Base-by-base conservation (phyloP, 805 yeast genomes). In the Myxozyma neotropica region DNA sequence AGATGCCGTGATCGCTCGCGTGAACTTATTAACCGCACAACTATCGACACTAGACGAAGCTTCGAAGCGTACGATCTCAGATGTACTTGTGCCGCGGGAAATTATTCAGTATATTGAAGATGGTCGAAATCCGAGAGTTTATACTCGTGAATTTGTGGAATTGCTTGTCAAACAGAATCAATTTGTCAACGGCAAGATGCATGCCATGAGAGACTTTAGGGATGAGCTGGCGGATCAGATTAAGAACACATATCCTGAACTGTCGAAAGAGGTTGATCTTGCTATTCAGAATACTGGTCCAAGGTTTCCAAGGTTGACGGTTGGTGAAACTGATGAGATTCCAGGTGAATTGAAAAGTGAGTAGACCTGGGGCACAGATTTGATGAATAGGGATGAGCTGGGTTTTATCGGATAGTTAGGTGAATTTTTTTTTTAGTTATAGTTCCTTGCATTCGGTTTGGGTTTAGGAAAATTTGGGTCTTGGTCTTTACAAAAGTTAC, bases 91-190 rank as follows among this genome's bases (percentile, higher is more conserved):
- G 2, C 97, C 97, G 0, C 72, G 87, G 39, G 97, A 92, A 69
- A 92, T 92, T n/a, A 77, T 91, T 13, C 86, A 87, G 63, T 94
- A 94, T 70, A 89, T 94, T 39, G 98, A 94, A 70, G 96, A 90
- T 69, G 99, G 99, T 1, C 79, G 99, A 67, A 94, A 94, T 71
- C 98, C 99, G 0, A 98, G 94, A 71, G 91, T 94, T 40, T 94
- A 94, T 73, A 91, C 98, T 0, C 81, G 99, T 71, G 99, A 94
- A 75, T 94, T 94, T 74, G 89, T 93, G 15, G 99, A 94, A 71
- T 89, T 93, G 36, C 87, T 94, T n/a, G 85, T 91, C 40, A 86
- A 89, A 67, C 85, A 91, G 46, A 94, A 94, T 70, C 97, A 95
- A 69, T 84, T 86, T 65, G 78, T 94, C 55, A 82, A 90, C 69